phyloP scores from a whole-genome alignment of 2,329 filamentous ascomycete species.

The Colletotrichum euphorbiae region DNA sequence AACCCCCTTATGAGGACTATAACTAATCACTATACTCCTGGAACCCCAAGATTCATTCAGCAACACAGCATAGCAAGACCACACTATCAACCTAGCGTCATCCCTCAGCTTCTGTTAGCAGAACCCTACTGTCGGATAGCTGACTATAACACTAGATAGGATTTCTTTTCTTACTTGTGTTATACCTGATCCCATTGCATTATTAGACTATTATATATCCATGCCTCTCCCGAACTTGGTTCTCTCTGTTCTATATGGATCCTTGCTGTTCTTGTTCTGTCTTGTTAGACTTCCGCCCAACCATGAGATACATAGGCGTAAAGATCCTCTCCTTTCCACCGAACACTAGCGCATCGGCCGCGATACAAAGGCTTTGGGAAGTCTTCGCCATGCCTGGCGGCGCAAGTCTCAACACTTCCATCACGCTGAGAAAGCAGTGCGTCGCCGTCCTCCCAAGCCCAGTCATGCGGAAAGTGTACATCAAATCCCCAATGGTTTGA shows the following conservation, averaged over 20 bases:
- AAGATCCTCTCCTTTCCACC: constrained; percentile 88
- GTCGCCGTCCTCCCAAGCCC: constrained; percentile 77
- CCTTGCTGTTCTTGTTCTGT: not conserved
- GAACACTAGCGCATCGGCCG: constrained; percentile 83
- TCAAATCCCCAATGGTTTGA: constrained; percentile 76
- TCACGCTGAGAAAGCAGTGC: constrained; percentile 77
- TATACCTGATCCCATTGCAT: fast-evolving
- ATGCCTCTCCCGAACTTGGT: constrained; percentile 42
- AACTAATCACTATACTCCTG: too few relatives aligned
- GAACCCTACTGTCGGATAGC: too few relatives aligned
- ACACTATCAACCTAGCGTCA: too few relatives aligned
- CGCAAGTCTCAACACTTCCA: constrained; percentile 78
- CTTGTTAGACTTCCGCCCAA: constrained; percentile 79
- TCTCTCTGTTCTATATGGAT: fast-evolving
- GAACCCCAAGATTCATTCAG: too few relatives aligned
- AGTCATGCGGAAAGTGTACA: constrained; percentile 87
- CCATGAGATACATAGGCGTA: constrained; percentile 96
- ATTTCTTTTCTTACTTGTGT: too few relatives aligned
- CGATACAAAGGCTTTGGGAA: constrained; percentile 81
- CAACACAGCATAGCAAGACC: too few relatives aligned
- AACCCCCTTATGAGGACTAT: too few relatives aligned
- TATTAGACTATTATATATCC: not conserved
- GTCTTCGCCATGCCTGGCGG: constrained; percentile 88
- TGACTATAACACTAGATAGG: too few relatives aligned
- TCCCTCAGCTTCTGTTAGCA: too few relatives aligned